phyloP scores from a whole-genome alignment of 2,329 filamentous ascomycete genomes.

The Coniochaeta sp. region DNA sequence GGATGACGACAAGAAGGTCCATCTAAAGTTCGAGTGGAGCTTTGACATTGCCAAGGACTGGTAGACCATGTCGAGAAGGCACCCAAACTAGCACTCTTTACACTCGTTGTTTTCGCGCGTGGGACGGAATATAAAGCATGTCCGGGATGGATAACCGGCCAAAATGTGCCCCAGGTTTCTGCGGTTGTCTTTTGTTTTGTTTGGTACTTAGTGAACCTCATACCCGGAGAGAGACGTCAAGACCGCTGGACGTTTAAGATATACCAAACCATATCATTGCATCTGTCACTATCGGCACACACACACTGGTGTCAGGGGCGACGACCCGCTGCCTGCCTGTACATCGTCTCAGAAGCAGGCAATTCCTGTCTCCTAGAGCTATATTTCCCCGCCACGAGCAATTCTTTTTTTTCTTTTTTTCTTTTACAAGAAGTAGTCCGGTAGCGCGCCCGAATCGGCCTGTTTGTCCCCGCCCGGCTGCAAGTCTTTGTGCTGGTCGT shows the following conservation, averaged over 20 bases:
- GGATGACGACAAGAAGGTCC: constrained; percentile 87
- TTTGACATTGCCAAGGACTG: constrained; percentile 98
- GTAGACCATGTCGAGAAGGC: constrained; percentile 36
- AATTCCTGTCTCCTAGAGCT: neutral
- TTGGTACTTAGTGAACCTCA: neutral
- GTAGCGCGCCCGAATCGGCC: constrained; percentile 56
- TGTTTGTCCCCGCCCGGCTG: constrained; percentile 69
- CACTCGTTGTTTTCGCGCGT: neutral
- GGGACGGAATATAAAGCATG: neutral
- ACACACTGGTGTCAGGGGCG: neutral
- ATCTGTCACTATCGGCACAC: neutral
- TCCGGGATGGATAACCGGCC: neutral
- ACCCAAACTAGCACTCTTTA: neutral
- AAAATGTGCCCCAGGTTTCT: neutral
- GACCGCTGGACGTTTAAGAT: neutral
- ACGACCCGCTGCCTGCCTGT: neutral
- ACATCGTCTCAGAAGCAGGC: neutral
- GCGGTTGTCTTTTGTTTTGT: neutral
- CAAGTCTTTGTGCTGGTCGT: constrained; percentile 82
- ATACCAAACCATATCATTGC: neutral
- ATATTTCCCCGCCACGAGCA: neutral
- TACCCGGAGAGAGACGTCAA: neutral
- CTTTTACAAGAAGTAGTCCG: constrained; percentile 61
- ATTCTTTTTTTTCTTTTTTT: no score
- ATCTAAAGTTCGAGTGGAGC: constrained; percentile 90